These are phyloP conservation scores for Entrophospora sp. DNA, from an alignment of 192 early-diverging fungal species.

Conservation along the genomic window DNA sequence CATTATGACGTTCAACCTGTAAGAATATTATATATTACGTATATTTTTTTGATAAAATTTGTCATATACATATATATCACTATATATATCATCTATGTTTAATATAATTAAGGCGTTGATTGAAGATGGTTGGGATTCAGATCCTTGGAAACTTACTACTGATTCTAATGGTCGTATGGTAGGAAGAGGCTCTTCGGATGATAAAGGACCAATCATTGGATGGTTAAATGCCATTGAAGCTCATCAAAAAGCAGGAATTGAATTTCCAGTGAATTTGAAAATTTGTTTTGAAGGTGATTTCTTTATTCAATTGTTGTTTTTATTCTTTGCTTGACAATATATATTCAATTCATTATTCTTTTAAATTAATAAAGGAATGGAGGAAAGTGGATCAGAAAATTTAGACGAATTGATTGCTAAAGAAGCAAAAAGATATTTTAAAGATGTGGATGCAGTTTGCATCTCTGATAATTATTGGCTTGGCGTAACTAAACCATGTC, in stretches of 20 bases:
- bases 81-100: no score
- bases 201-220: constrained; percentile 95
- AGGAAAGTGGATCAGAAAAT: constrained; percentile 81
- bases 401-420: constrained; percentile 76
- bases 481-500: constrained; percentile 88
- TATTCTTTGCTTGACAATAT: no score
- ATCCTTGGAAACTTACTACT: constrained; percentile 85
- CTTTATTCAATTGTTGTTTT: no score
- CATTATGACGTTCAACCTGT: constrained; percentile 98
- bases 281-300: constrained; percentile 98
- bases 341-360: no score
- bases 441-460: constrained; percentile 94
- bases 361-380: constrained; percentile 32
- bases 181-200: constrained; percentile 90
- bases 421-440: constrained; percentile 87
- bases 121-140: constrained; percentile 82
- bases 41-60: no score
- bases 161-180: constrained; percentile 74
- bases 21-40: no score
- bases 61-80: no score
- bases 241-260: constrained; percentile 80
- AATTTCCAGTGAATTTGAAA: constrained; percentile 90
- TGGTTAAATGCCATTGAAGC: constrained; percentile 95
- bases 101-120: constrained; percentile 44
- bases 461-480: constrained; percentile 99